Conservation (phyloP, 108 stramenopile species). For the Asterionellopsis glacialis region DNA sequence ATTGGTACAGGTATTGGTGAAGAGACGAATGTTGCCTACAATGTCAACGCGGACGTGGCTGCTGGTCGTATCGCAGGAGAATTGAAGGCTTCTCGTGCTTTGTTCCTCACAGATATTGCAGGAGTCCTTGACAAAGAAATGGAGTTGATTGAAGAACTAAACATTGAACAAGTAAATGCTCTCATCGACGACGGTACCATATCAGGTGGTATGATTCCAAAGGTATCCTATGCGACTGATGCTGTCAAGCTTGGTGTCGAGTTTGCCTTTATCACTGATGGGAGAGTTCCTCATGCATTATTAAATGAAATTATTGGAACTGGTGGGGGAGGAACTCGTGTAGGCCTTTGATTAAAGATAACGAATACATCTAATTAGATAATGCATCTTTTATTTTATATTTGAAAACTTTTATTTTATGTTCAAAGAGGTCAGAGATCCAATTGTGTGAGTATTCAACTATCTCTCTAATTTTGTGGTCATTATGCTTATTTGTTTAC, state of each 20-base stretch:
- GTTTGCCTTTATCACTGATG: slow-evolving; percentile 85
- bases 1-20: slow-evolving; percentile 87
- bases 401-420: neutral
- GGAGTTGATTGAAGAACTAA: slow-evolving; percentile 67
- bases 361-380: neutral
- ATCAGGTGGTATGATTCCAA: slow-evolving; percentile 97
- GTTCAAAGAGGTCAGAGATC: neutral
- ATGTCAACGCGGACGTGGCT: slow-evolving; percentile 97
- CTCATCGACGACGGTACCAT: slow-evolving; percentile 91
- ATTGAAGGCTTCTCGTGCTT: slow-evolving; percentile 73
- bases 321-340: slow-evolving; percentile 48
- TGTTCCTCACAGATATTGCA: slow-evolving; percentile 96
- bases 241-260: slow-evolving; percentile 78
- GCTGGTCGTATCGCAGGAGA: slow-evolving; percentile 94
- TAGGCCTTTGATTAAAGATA: slow-evolving; percentile 20
- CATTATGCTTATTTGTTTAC: too few species aligned
- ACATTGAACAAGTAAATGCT: slow-evolving; percentile 56
- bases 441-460: too few species aligned
- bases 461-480: too few species aligned
- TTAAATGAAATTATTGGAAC: slow-evolving; percentile 72
- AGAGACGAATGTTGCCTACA: slow-evolving; percentile 70
- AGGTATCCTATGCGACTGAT: slow-evolving; percentile 76
- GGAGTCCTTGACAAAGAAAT: slow-evolving; percentile 93
- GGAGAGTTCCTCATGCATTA: slow-evolving; percentile 84
- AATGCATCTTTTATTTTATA: neutral